Base-by-base conservation (phyloP, 495 filamentous ascomycete species). In the Tuber melanosporum region DNA sequence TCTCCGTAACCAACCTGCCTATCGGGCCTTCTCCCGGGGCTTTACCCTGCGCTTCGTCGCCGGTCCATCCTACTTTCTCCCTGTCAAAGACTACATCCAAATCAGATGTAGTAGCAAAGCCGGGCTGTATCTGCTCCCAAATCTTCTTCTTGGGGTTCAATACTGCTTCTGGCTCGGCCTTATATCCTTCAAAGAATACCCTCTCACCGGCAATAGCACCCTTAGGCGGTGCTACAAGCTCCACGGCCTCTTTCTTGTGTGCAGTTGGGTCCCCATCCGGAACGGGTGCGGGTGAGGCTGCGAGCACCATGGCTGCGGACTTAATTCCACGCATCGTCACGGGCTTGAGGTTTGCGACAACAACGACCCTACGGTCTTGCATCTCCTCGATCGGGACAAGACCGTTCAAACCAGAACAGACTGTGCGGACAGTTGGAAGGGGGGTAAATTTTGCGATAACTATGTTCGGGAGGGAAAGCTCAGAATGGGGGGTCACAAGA, bases 131-230 rank as follows among this genome's bases (percentile, higher is more conserved):
- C 17, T 88, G 93, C 88, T 99, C 95, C 93, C 94, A 98, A 74
- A 98, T 85, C 90, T 97, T 98, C 90, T 98, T 98, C 91, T 98
- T 99, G 66, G 96, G 95, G 87, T 98, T 98, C 79, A 99, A 88
- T 73, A 93, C 88, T 78, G 91, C 91, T 87, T 98, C 94, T 15
- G 96, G 95, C 88, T 97, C 91, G 49, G 93, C 94, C 80, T 90
- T 87, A 91, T 93, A 99, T 72, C 96, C 95, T 81, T 99, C 93
- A 84, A 99, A 98, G 87, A 85, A 92, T 36, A 98, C 91, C 72
- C 93, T 88, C 83, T 97, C 93, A 76, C 95, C 95, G 46, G 94
- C 92, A 76, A 88, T 86, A 36, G 92, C 89, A 71, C 89, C 93
- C n/a, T 86, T 87, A 3, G 96, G 95, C 2, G 95, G 95, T 74